Base-by-base conservation (phyloP, 2,329 filamentous ascomycete species). In the Aureobasidium pullulans region DNA sequence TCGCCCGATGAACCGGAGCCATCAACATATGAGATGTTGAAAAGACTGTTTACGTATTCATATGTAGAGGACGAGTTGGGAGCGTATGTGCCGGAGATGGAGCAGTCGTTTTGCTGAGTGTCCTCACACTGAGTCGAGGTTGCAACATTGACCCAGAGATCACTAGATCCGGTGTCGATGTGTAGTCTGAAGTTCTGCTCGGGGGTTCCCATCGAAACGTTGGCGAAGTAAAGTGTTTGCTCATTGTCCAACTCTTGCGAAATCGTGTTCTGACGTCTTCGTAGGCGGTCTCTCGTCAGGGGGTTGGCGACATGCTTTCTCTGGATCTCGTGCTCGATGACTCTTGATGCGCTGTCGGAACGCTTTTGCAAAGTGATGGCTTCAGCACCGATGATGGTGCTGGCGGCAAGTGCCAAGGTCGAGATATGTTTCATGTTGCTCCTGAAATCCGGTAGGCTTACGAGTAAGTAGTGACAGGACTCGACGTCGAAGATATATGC, bases 11-110 rank as follows among this genome's bases (percentile, higher is more conserved):
- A 88, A 5, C 85, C 84, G 0, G 88, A 88, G 47, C 89, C 89
- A 72, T 96, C 91, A 42, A 88, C 87, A 65, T 96, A 96, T 1
- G 85, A 85, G 64, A 96, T 96, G 74, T 93, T 92, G 77, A 96
- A 96, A 62, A 84, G 79, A 68, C 82, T 85, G 63, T 84, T 85
- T 58, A 96, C 73, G 69, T 86, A 90, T 36, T 79, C 68, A 72
- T 92, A 93, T 2, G 90, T 89, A 1, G 88, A 90, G 0, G 90
- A 96, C 1, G 78, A 73, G 69, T 88, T 87, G 42, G 88, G 81
- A 44, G 75, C 71, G 72, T 91, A 96, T 1, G 84, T 84, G 13
- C 89, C 89, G 1, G 83, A 81, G 16, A 73, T 74, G 6, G 72
- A 67, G 68, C 90, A 94, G 1, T 80, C 79, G 13, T 77, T 68